phyloP scores from a whole-genome alignment of 192 early-diverging fungal species.

The Kickxella alabastrina region DNA sequence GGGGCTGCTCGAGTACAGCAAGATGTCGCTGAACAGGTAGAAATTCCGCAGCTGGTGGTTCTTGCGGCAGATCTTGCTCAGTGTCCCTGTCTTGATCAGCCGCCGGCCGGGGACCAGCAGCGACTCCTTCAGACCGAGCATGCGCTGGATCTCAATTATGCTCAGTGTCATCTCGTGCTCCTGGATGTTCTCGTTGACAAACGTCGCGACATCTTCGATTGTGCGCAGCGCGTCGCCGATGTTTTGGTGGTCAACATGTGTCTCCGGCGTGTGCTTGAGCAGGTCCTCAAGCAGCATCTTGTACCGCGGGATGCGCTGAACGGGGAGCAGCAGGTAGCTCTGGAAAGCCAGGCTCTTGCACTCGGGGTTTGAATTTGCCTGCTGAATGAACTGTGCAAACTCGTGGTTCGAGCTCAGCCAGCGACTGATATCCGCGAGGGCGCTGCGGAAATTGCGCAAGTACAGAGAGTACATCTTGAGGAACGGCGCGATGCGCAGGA shows the following conservation, averaged over 20 bases:
- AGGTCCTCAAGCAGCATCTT: slow-evolving; percentile 53
- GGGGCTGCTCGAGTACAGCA: slow-evolving; percentile 67
- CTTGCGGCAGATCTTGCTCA: slow-evolving; percentile 74
- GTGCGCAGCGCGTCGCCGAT: slow-evolving; percentile 37
- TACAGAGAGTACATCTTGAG: slow-evolving; percentile 57
- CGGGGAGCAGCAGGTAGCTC: slow-evolving; percentile 52
- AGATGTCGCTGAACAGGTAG: slow-evolving; percentile 74
- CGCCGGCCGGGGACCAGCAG: slow-evolving; percentile 68
- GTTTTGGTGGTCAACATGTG: slow-evolving; percentile 49
- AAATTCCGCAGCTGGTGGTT: slow-evolving; percentile 68
- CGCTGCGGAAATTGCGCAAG: slow-evolving; percentile 54
- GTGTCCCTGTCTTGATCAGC: slow-evolving; percentile 59
- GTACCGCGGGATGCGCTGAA: slow-evolving; percentile 53
- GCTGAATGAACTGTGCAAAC: slow-evolving; percentile 42
- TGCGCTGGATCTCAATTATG: slow-evolving; percentile 68
- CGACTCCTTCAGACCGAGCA: slow-evolving; percentile 63
- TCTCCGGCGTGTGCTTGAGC: slow-evolving; percentile 49
- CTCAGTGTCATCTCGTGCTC: slow-evolving; percentile 71
- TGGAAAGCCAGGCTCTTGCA: slow-evolving; percentile 53
- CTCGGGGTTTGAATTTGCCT: slow-evolving; percentile 35
- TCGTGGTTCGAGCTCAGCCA: slow-evolving; percentile 29
- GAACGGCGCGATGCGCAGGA: slow-evolving; percentile 46
- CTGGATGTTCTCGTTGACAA: slow-evolving; percentile 77
- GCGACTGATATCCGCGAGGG: slow-evolving; percentile 37
- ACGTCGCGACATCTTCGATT: slow-evolving; percentile 62